Conservation (phyloP, 2,329 filamentous ascomycete species). For the Monilinia fructigena region DNA sequence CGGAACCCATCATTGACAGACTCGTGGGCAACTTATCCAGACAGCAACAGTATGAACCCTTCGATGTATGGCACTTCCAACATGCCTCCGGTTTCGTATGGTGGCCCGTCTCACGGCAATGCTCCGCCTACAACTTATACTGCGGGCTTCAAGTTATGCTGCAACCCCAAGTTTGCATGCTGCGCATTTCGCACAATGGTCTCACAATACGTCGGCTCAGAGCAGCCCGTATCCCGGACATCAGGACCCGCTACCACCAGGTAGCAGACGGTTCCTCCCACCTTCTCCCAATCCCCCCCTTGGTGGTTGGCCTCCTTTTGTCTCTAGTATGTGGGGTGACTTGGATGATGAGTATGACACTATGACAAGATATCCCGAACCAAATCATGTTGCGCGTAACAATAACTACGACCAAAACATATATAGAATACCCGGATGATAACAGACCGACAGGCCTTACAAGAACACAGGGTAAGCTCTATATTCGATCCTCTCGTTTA, state of each 20-base stretch:
- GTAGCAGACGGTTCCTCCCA: not conserved
- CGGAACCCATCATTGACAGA: not conserved
- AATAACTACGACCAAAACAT: not conserved
- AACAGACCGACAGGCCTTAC: not conserved
- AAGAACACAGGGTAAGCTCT: conserved; percentile 2
- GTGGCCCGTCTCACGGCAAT: not conserved
- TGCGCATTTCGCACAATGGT: conserved; percentile 3
- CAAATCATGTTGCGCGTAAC: not conserved
- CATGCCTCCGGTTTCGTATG: conserved; percentile 1
- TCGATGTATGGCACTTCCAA: not conserved
- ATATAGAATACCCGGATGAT: not conserved
- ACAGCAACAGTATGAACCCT: not conserved
- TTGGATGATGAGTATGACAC: not conserved
- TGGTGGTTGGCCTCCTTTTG: no score
- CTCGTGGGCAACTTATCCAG: not conserved
- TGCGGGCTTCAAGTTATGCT: not conserved
- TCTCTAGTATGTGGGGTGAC: no score
- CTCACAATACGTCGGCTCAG: not conserved
- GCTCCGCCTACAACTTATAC: not conserved
- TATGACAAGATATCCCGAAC: not conserved
- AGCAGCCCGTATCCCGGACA: not conserved
- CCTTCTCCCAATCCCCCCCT: not conserved
- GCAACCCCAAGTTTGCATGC: not conserved
- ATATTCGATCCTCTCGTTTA: not conserved
- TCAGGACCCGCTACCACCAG: not conserved